A percentile compares a stretch with the other conserved stretches of the same genome.
These are phyloP conservation scores for Neonectria faginata DNA, from an alignment of 2,329 filamentous ascomycete genomes.

Conservation along the genomic window DNA sequence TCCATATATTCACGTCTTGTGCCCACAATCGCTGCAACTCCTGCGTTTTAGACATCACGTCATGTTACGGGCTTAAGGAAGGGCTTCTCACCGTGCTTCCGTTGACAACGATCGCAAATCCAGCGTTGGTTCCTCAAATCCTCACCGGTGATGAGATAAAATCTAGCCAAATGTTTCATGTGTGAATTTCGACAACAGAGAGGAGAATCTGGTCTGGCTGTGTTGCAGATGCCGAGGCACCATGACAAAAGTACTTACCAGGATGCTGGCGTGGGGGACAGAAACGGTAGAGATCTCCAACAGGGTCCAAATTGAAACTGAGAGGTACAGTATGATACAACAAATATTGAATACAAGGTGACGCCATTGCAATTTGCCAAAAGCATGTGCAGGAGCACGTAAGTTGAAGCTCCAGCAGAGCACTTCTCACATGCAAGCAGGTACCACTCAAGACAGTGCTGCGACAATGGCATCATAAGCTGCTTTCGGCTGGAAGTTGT, in stretches of 20 bases:
- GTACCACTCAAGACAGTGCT: neutral
- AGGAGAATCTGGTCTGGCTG: too few relatives aligned
- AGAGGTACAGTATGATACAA: conserved; percentile 3
- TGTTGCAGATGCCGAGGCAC: too few relatives aligned
- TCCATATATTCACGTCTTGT: neutral
- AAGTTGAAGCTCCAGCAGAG: neutral
- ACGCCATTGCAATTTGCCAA: neutral
- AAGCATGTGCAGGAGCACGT: neutral
- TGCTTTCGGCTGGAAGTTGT: conserved; percentile 62
- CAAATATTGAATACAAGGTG: neutral
- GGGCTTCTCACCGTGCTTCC: neutral
- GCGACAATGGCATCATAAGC: conserved; percentile 58
- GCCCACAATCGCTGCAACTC: neutral
- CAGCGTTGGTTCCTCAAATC: too few relatives aligned
- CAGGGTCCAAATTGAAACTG: neutral
- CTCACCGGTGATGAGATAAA: too few relatives aligned
- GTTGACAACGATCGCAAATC: too few relatives aligned
- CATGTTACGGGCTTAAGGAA: neutral
- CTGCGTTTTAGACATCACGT: neutral
- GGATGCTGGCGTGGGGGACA: too few relatives aligned
- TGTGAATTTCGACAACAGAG: too few relatives aligned
- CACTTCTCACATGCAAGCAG: neutral
- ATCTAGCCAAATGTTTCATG: too few relatives aligned
- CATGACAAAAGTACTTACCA: too few relatives aligned
- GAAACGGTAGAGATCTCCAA: too few relatives aligned